Evolutionary conservation across 257 asterid species (phyloP), one percentile per base, ranked within the genome.

Genomic region (Cynanchum wilfordii): DNA sequence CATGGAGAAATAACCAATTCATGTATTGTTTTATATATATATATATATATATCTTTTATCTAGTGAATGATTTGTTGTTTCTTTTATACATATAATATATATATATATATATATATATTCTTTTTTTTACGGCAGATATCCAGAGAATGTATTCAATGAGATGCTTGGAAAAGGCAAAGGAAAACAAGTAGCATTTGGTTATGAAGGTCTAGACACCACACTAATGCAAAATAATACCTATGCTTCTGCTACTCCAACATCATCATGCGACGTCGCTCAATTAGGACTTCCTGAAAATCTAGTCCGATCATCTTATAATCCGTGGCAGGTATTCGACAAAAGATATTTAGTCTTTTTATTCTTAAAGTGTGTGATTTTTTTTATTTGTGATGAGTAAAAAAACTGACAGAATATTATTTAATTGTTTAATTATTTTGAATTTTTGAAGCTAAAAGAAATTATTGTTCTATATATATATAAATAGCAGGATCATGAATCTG

Each of bases 31-130:
- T 30, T 30, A 4, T 2, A 4, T 30, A 4, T 2, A 30, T 30
- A 30, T 3, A 3, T 33, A 2, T 33, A 4, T n/a, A n/a, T n/a
- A n/a, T n/a, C n/a, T n/a, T n/a, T n/a, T n/a, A n/a, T n/a, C n/a
- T n/a, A n/a, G n/a, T n/a, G n/a, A n/a, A 33, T 33, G 0, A 33
- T 33, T 0, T 0, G 3, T 0, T 2, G 3, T 4, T 2, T n/a
- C 2, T 33, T 33, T 33, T 33, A 0, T 4, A 33, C 4, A 2
- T 33, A n/a, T n/a, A n/a, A n/a, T 33, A 33, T 33, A 3, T 2
- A 33, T n/a, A n/a, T n/a, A n/a, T n/a, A n/a, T 33, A 33, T 33
- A 2, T 33, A 33, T 4, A 2, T 33, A 33, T 33, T 33, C 5
- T 33, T 33, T 33, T 0, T 0, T 33, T 19, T 19, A 4, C 10